A percentile compares a stretch with the other conserved stretches of the same genome.
Evolutionary conservation across 2,329 filamentous ascomycete species (phyloP).

Genomic region (Neofusicoccum parvum): DNA sequence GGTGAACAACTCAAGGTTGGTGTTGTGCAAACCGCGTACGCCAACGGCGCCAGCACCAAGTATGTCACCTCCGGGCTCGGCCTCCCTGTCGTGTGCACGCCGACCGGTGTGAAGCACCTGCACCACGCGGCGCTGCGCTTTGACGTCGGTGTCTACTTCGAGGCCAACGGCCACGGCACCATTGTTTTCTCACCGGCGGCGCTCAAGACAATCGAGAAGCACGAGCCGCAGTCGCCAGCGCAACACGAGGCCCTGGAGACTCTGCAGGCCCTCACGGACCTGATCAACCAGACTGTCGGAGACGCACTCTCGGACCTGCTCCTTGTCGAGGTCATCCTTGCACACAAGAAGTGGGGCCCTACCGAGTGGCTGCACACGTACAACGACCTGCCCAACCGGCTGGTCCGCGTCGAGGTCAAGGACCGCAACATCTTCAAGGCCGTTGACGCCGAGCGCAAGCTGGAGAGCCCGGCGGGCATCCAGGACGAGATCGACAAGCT

Average conservation of each 20-base stretch:
- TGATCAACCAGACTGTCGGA: slow-evolving; percentile 98
- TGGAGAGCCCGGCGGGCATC: slow-evolving; percentile 75
- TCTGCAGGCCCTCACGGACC: slow-evolving; percentile 77
- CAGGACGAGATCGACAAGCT: slow-evolving; percentile 85
- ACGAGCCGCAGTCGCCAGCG: slow-evolving; percentile 84
- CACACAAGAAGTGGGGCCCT: slow-evolving; percentile 89
- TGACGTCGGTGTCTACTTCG: slow-evolving; percentile 96
- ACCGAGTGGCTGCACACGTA: slow-evolving; percentile 94
- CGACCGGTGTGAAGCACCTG: slow-evolving; percentile 95
- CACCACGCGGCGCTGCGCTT: slow-evolving; percentile 96
- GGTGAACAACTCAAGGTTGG: slow-evolving; percentile 82
- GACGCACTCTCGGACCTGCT: slow-evolving; percentile 96
- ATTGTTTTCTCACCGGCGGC: slow-evolving; percentile 90
- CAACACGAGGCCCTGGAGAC: slow-evolving; percentile 88
- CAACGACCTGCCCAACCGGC: slow-evolving; percentile 88
- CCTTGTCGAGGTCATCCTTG: slow-evolving; percentile 92
- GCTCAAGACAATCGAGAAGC: slow-evolving; percentile 73
- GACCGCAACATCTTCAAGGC: slow-evolving; percentile 90
- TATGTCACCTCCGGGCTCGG: slow-evolving; percentile 88
- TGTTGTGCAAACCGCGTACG: slow-evolving; percentile 96
- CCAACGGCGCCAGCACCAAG: slow-evolving; percentile 90
- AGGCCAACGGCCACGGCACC: slow-evolving; percentile 97
- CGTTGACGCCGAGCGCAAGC: slow-evolving; percentile 86
- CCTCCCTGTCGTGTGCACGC: slow-evolving; percentile 88
- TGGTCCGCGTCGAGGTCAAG: slow-evolving; percentile 88